A percentile compares a stretch with the other conserved stretches of the same genome.
These are phyloP conservation scores for Colletotrichum lini DNA, from an alignment of 2,329 filamentous ascomycete species.

Conservation along the genomic window DNA sequence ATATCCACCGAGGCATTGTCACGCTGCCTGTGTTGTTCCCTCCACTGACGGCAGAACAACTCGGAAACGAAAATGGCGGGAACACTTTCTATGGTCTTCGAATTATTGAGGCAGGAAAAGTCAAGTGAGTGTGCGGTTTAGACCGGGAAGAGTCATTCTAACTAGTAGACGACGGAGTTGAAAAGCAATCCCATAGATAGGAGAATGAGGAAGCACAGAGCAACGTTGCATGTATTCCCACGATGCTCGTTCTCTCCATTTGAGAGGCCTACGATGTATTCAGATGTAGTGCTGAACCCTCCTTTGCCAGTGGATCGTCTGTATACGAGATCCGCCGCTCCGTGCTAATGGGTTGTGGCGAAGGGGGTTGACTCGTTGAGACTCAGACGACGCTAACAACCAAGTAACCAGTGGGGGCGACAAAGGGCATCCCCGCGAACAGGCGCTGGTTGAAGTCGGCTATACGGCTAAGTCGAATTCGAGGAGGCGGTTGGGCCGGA, in stretches of 20 bases:
- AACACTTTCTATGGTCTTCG: background rate
- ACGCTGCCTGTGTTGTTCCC: background rate
- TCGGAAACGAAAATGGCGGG: background rate
- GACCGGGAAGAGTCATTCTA: background rate
- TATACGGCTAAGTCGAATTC: background rate
- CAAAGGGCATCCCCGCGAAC: background rate
- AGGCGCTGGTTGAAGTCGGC: background rate
- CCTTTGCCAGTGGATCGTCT: background rate
- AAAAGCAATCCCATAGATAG: background rate
- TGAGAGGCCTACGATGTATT: no score
- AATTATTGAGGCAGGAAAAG: background rate
- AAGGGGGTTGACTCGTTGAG: background rate
- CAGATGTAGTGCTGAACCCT: background rate
- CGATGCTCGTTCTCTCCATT: no score
- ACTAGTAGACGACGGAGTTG: background rate
- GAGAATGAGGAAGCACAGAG: background rate
- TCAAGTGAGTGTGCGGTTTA: background rate
- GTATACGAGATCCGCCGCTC: background rate
- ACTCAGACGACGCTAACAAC: background rate
- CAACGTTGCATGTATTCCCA: background rate
- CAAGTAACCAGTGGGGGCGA: background rate
- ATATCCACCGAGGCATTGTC: background rate
- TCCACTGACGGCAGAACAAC: no score
- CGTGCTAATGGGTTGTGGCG: background rate
- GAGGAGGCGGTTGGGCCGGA: background rate